Base-by-base conservation (phyloP, 2,329 filamentous ascomycete species). In the Neofusicoccum sp. region DNA sequence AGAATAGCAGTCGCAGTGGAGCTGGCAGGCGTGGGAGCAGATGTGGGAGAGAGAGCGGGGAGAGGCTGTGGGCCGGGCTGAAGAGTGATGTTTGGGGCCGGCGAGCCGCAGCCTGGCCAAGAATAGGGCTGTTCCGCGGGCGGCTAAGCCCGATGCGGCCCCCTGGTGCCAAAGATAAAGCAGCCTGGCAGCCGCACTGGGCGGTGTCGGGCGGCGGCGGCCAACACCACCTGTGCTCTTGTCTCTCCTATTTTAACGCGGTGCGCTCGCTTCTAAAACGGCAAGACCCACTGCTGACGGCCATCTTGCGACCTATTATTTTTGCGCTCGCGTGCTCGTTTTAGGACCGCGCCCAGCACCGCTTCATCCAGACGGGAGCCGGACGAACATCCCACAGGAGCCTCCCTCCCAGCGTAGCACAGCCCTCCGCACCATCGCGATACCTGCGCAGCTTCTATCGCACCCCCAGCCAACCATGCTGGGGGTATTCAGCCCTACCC, bases 161-260 rank as follows among this genome's bases (percentile, higher is more conserved):
- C 12, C 30, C 45, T 24, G 9, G 9, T 43, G 36, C 51, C 51
- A 43, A 56, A 48, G 45, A 56, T 56, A 56, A 56, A 56, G 12
- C 49, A 4, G 5, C 20, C 26, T n/a, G n/a, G n/a, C n/a, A n/a
- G n/a, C 14, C 28, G 20, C 45, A 33, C 5, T 12, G n/a, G 36
- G 48, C 24, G 49, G 4, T 47, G 44, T 20, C 28, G n/a, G 14
- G 7, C n/a, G n/a, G 2, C 14, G 28, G 20, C 31, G 36, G 30
- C 38, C 38, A 43, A 56, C 51, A 56, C 38, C 51, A 43, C 51
- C 48, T 43, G 51, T 56, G 51, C 51, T 43, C 28, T 16, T 56
- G 51, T 56, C 33, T 56, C 51, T 41, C 51, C 51, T 56, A 43
- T 56, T 56, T 56, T 56, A 43, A 56, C 26, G 3, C 2, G 3